These are phyloP conservation scores for Phytopythium mirpurense DNA, from an alignment of 352 stramenopile species.

Conservation along the genomic window DNA sequence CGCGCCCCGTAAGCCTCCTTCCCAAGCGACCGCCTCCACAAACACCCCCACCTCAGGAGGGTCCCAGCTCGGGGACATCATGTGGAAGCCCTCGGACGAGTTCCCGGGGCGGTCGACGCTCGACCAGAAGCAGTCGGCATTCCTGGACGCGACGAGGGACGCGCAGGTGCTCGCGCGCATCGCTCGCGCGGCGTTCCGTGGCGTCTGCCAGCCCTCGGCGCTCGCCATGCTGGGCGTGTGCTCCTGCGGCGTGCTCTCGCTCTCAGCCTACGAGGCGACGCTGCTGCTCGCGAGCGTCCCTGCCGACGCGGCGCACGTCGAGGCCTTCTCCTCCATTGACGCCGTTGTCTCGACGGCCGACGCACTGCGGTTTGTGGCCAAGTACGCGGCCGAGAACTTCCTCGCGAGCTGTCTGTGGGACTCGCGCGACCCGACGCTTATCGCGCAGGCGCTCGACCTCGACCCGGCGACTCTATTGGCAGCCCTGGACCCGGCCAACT, in stretches of 20 bases:
- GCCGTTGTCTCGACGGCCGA: slow-evolving; percentile 16
- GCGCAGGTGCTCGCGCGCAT: slow-evolving; percentile 44
- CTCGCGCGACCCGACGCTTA: slow-evolving; percentile 31
- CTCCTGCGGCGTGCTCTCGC: slow-evolving; percentile 35
- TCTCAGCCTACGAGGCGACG: slow-evolving; percentile 44
- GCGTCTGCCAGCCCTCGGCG: slow-evolving; percentile 41
- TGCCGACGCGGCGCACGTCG: background rate
- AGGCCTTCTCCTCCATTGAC: slow-evolving; percentile 1
- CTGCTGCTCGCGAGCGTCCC: slow-evolving; percentile 31
- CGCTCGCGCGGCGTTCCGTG: slow-evolving; percentile 27
- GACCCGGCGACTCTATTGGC: slow-evolving; percentile 28
- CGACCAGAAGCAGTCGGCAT: slow-evolving; percentile 23
- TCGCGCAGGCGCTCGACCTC: slow-evolving; percentile 36
- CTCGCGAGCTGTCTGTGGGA: slow-evolving; percentile 64
- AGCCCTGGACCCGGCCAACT: slow-evolving; percentile 23
- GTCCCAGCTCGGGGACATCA: slow-evolving; percentile 35
- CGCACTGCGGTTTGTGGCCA: slow-evolving; percentile 37
- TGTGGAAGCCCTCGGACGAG: slow-evolving; percentile 58
- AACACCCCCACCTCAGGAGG: too few relatives aligned
- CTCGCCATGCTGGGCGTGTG: slow-evolving; percentile 42
- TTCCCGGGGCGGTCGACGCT: slow-evolving; percentile 43
- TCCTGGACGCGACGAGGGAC: slow-evolving; percentile 20
- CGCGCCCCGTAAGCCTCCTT: background rate
- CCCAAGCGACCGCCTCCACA: too few relatives aligned
- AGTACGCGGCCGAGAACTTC: slow-evolving; percentile 59